Evolutionary conservation across 2,329 filamentous ascomycete genomes (phyloP).

Genomic region (Macrophomina pseudophaseolina): DNA sequence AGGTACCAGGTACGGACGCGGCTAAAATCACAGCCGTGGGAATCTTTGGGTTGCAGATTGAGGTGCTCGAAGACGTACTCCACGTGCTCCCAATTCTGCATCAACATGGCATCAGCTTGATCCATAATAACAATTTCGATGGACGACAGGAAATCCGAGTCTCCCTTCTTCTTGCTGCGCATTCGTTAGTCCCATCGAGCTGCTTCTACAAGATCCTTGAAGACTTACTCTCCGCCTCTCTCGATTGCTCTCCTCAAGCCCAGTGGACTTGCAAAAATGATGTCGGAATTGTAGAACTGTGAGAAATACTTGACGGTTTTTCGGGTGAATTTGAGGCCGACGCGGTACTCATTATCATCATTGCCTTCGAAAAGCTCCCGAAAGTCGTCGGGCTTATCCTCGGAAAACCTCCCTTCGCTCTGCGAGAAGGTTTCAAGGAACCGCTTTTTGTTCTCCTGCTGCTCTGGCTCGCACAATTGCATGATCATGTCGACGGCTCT

Average conservation of each 20-base stretch:
- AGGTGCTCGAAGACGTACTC: constrained; percentile 90
- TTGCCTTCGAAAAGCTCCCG: constrained; percentile 89
- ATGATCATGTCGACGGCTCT: constrained; percentile 79
- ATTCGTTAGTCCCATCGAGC: constrained; percentile 45
- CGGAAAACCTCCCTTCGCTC: constrained; percentile 69
- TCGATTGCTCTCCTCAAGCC: constrained; percentile 91
- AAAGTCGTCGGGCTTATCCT: constrained; percentile 84
- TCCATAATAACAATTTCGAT: constrained; percentile 91
- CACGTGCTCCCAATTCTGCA: constrained; percentile 99
- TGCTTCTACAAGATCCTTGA: not conserved
- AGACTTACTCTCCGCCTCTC: constrained; percentile 60
- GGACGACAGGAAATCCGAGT: constrained; percentile 91
- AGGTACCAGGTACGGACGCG: constrained; percentile 91
- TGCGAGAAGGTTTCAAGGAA: constrained; percentile 84
- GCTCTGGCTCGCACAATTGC: constrained; percentile 77
- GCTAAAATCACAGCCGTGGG: constrained; percentile 91
- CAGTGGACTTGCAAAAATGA: constrained; percentile 88
- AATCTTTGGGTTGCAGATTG: constrained; percentile 86
- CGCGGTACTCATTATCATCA: constrained; percentile 94
- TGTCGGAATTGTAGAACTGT: constrained; percentile 94
- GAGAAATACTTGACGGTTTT: constrained; percentile 96
- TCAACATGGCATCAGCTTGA: constrained; percentile 88
- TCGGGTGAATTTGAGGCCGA: constrained; percentile 95
- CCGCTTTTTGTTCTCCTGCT: constrained; percentile 92
- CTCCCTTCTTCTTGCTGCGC: constrained; percentile 61